Evolutionary conservation across 805 yeast genomes (phyloP), one percentile per base, ranked within the genome.

Genomic region (Kluyveromyces nonfermentans): DNA sequence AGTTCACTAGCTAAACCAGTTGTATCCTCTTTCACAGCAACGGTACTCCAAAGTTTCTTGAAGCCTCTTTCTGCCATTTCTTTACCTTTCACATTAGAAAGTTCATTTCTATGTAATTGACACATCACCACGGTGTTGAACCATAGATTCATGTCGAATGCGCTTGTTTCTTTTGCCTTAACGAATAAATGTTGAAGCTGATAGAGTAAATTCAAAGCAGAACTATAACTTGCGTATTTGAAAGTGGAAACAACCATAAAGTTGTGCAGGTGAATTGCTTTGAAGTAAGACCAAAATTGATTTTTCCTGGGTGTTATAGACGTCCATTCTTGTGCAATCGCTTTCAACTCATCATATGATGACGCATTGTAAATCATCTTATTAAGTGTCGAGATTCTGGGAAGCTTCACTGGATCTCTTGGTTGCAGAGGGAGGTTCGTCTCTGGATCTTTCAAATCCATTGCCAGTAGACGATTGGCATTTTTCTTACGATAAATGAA

Each of bases 401-500:
- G 60, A 7, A 62, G 59, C 15, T 42, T 46, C 36, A 67, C 62
- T 18, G 69, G 60, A 1, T 45, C 48, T 17, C 60, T 50, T 18
- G 73, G 70, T 4, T 55, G 54, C 14, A 67, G 45, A 41, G 64
- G 63, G 19, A 52, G 46, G 37, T 60, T 59, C 1, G 65, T 59
- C 2, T 47, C 55, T 5, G 64, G 62, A 47, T 69, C 70, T 55
- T 65, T 66, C 30, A 67, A 37, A 47, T 68, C 71, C 64, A 68
- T 63, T 9, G 69, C 58, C 33, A 68, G 43, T 35, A 70, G 50
- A 40, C 52, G 62, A 22, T 65, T 58, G 2, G 70, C 62, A 48
- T 70, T 69, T 43, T 60, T 66, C 32, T 65, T 63, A 52, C 72
- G 64, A 51, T 70, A 69, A 20, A 70, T 64, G 37, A 62, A 55